These are phyloP conservation scores for Guillardia theta DNA, from an alignment of 78 protist genomes.

Conservation along the genomic window DNA sequence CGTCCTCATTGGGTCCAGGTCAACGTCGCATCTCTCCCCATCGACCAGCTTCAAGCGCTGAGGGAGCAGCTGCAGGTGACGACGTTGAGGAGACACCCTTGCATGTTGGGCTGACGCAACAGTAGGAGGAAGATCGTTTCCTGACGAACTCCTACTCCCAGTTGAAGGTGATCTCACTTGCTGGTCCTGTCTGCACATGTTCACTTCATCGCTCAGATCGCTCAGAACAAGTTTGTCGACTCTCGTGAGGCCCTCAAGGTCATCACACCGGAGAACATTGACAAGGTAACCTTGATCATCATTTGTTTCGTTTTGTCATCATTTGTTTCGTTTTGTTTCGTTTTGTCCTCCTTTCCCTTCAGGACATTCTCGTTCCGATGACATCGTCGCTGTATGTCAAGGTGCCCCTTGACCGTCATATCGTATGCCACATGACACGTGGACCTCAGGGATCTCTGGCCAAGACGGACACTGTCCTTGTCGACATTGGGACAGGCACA, in stretches of 20 bases:
- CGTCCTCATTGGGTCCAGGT: background rate
- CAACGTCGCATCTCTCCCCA: background rate
- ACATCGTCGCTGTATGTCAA: background rate
- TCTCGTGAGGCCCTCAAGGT: background rate
- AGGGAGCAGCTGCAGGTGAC: background rate
- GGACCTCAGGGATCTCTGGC: background rate
- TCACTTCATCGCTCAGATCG: too few species aligned
- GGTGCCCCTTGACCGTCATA: background rate
- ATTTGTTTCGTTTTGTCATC: background rate
- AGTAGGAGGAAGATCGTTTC: too few species aligned
- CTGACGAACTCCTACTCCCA: too few species aligned
- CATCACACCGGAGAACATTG: background rate
- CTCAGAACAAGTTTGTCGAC: too few species aligned
- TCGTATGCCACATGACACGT: background rate
- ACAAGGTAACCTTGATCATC: background rate
- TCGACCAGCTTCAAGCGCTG: background rate
- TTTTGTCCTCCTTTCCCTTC: background rate
- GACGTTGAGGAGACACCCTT: too few species aligned
- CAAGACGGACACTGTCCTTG: background rate
- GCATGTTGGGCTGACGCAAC: too few species aligned
- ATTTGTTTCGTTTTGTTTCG: background rate
- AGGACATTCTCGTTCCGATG: background rate
- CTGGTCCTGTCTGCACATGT: too few species aligned
- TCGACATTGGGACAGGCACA: background rate
- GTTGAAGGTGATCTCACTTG: too few species aligned